Evolutionary conservation across 1,139 yeast genomes (phyloP).

Genomic region (Hemisphaericaspora xylofermentans): DNA sequence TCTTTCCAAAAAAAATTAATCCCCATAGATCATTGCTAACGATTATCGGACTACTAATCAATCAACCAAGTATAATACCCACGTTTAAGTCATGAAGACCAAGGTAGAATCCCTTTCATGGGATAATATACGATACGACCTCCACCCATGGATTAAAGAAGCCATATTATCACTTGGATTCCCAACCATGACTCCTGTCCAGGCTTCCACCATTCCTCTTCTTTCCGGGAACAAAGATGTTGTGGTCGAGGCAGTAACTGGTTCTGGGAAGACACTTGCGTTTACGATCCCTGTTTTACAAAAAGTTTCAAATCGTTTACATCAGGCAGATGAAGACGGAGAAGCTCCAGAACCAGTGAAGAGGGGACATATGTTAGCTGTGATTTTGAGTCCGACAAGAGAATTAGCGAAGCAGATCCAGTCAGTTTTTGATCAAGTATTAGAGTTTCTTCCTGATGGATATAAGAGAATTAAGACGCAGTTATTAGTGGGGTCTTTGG

Average conservation of each 20-base stretch:
- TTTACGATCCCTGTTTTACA: slow-evolving; percentile 82
- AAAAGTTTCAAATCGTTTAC: slow-evolving; percentile 42
- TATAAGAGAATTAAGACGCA: slow-evolving; percentile 55
- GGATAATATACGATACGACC: slow-evolving; percentile 34
- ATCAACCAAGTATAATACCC: not conserved
- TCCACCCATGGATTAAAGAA: slow-evolving; percentile 50
- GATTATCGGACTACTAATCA: slow-evolving; percentile 2
- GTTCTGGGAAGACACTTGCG: slow-evolving; percentile 93
- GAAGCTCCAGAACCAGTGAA: slow-evolving; percentile 34
- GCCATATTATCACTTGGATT: slow-evolving; percentile 77
- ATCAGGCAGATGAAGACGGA: slow-evolving; percentile 21
- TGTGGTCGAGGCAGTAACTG: slow-evolving; percentile 95
- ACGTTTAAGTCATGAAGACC: slow-evolving; percentile 22
- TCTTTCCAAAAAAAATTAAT: not conserved
- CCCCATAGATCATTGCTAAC: not conserved
- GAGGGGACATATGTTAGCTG: slow-evolving; percentile 67
- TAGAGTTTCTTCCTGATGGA: slow-evolving; percentile 60
- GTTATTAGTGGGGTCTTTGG: slow-evolving; percentile 75
- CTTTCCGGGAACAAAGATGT: slow-evolving; percentile 90
- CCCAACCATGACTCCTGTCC: slow-evolving; percentile 92
- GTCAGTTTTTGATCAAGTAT: slow-evolving; percentile 58
- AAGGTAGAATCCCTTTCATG: slow-evolving; percentile 39
- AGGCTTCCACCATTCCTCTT: slow-evolving; percentile 90
- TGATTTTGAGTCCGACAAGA: slow-evolving; percentile 86
- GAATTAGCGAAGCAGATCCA: slow-evolving; percentile 87